Evolutionary conservation across 352 stramenopile genomes (phyloP), one percentile per base, ranked within the genome.

Genomic region (Phytopythium chamaehyphon): DNA sequence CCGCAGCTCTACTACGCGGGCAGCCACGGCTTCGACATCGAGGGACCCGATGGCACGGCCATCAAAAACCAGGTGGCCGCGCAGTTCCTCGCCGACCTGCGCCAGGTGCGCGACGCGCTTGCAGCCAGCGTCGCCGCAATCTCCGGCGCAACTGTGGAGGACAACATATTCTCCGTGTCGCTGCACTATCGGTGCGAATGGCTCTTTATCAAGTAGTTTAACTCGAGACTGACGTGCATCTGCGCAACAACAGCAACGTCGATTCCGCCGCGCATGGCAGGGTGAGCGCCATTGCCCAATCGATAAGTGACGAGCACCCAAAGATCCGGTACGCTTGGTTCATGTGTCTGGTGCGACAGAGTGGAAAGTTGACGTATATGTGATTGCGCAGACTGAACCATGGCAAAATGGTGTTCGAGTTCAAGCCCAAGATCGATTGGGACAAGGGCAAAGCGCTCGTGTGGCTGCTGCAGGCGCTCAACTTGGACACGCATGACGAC

Each of bases 371-470:
- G n/a, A n/a, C n/a, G n/a, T n/a, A n/a, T n/a, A n/a, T 40, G n/a
- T 38, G 36, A 10, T 26, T 54, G 19, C n/a, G 6, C 33, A 88
- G 84, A 50, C 71, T 85, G 59, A 90, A 88, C 57, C 64, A 84
- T 44, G 86, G 86, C 47, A 95, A 96, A 60, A 91, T 93, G 85
- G 88, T 96, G 14, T 95, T 80, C 57, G 88, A 96, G 54, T 92
- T 88, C 60, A 94, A 93, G 59, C 88, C 88, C 8, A 92, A 95
- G 62, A 90, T 96, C 22, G 77, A 93, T 47, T 96, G 88, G 88
- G 88, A 96, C 77, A 96, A 96, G 63, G 88, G 88, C 56, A 95
- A 95, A 58, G 86, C 84, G 45, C 71, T 96, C 28, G 51, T 93
- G 26, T 96, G 86, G 88, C 65, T 96, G 38, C 61, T 96, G 51